These are phyloP conservation scores for Rhododendron molle DNA, from an alignment of 148 eudicot species.

Conservation along the genomic window DNA sequence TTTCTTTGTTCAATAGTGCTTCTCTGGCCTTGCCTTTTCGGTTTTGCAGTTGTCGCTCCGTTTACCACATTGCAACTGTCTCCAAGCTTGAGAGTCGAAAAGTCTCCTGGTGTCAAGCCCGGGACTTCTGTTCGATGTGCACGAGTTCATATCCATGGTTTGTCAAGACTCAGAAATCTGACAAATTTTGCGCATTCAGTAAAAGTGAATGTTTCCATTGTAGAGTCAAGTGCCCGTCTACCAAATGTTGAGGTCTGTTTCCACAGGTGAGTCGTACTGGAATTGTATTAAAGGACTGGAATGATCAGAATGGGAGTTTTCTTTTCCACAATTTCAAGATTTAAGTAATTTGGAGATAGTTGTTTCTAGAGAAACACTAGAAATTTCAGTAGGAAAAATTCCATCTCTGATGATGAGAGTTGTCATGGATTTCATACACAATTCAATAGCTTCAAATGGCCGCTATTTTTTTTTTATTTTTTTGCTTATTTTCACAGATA, in stretches of 20 bases:
- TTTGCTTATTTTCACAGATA: not conserved
- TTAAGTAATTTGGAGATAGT: not conserved
- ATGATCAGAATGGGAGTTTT: not conserved
- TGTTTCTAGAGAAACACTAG: not conserved
- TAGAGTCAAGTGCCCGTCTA: constrained; percentile 36
- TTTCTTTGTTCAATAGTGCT: not conserved
- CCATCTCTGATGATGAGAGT: not conserved
- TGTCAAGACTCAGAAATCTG: constrained; percentile 59
- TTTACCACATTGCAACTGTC: constrained; percentile 34
- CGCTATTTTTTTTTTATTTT: too few species aligned
- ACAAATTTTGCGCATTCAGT: constrained; percentile 55
- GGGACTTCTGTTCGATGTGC: constrained; percentile 46
- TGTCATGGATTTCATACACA: not conserved
- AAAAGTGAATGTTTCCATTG: constrained; percentile 51
- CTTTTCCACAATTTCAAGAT: not conserved
- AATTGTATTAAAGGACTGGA: not conserved
- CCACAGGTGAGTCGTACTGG: constrained; percentile 57
- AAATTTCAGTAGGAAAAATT: not conserved
- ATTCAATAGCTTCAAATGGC: not conserved
- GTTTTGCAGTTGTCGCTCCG: constrained; percentile 51
- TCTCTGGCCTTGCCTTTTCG: constrained; percentile 7
- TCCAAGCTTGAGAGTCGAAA: constrained; percentile 42
- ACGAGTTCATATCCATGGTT: constrained; percentile 63
- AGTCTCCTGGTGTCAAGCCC: constrained; percentile 66
- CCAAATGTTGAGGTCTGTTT: constrained; percentile 73